Percentiles rank a stretch among this genome's conserved stretches.
phyloP scores from a whole-genome alignment of 345 rosid species.

The Cardamine chenopodiifolia region DNA sequence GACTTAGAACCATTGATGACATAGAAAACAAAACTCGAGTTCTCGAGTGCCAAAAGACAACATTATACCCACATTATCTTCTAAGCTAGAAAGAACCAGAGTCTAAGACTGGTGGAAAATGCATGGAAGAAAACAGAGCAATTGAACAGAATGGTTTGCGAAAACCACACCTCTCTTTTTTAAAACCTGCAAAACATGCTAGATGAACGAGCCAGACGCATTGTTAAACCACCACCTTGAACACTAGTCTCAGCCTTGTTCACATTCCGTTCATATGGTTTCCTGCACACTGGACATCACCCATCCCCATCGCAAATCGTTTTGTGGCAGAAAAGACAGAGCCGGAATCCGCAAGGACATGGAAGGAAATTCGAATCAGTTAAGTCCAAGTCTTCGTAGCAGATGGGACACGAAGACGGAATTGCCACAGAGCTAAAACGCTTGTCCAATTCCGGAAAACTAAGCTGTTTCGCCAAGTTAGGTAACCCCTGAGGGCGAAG shows the following conservation, averaged over 20 bases:
- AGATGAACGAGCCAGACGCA: constrained; percentile 67
- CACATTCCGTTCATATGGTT: constrained; percentile 58
- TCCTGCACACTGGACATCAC: constrained; percentile 99
- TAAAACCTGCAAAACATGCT: constrained; percentile 86
- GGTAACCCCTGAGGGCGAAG: constrained; percentile 82
- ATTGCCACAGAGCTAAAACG: constrained; percentile 42
- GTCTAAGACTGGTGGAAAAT: constrained; percentile 46
- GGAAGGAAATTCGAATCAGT: constrained; percentile 87
- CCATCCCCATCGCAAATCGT: constrained; percentile 88
- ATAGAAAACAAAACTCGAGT: constrained; percentile 52
- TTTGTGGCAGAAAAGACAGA: constrained; percentile 95
- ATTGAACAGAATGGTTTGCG: constrained; percentile 44
- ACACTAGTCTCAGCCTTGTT: constrained; percentile 56
- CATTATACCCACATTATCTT: constrained; percentile 52
- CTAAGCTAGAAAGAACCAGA: constrained; percentile 42
- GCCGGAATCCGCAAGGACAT: constrained; percentile 82
- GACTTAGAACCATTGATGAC: constrained; percentile 55
- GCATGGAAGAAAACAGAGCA: constrained; percentile 37
- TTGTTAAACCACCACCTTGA: constrained; percentile 58
- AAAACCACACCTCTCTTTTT: constrained; percentile 41
- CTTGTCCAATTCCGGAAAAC: constrained; percentile 54
- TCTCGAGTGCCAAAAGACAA: constrained; percentile 55
- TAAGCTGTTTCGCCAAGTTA: constrained; percentile 67
- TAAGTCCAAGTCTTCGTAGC: constrained; percentile 82
- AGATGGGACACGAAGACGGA: constrained; percentile 71